Evolutionary conservation across 768 basidiomycete genomes (phyloP), one percentile per base, ranked within the genome.

Genomic region (Calvatia gigantea): DNA sequence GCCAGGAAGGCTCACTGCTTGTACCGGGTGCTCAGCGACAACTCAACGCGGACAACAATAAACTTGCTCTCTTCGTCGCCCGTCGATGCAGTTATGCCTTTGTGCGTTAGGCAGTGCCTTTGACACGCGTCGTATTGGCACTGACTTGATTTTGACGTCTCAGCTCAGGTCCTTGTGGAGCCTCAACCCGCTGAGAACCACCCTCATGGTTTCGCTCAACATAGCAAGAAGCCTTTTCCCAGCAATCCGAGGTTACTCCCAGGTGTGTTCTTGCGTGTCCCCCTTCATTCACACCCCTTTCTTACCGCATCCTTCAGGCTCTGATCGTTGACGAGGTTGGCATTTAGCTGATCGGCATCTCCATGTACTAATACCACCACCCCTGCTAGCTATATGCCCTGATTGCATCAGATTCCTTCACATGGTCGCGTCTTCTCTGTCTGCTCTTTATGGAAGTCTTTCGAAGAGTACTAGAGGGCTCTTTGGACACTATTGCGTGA

Each of bases 231-330:
- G 89, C 58, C 71, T 87, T 56, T 84, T 91, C 65, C 90, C 90
- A 32, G 91, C 89, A 8, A 87, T 88, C 69, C 82, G 88, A 70
- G 86, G 88, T 58, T 92, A 90, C 74, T 91, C 91, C 7, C 91
- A 92, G 72, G 80, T 80, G 56, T 53, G 71, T 67, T 59, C 52
- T 37, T 54, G 57, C 51, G 44, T 49, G 46, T 32, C 52, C 29
- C 52, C 29, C 46, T 50, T 33, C 60, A 50, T 47, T 38, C 50
- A 49, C 56, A 51, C 48, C 31, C 54, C 51, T 62, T 60, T 66
- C 62, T 55, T 61, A 65, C 49, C 53, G 48, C 61, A 49, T 47
- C 53, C 17, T 67, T 54, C 62, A 82, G 77, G 89, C 89, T 51
- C 71, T 89, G 68, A 88, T 92, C 61, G 84, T 92, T 60, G 86